Conservation (phyloP, 192 early-diverging fungal species). For the Entomortierella beljakovae region DNA sequence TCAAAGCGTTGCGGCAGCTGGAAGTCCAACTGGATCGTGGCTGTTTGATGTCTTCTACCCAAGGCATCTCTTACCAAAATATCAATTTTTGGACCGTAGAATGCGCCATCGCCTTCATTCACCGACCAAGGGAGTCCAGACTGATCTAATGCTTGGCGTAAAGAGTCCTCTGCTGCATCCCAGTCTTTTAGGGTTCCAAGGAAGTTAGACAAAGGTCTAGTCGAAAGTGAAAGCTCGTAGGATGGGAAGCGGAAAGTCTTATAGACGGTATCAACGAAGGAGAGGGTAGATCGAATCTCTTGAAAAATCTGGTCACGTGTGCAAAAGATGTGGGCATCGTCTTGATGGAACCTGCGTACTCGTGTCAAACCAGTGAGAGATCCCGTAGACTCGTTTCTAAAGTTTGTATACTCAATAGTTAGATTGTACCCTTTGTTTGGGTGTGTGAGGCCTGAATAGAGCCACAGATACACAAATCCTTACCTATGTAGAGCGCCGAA, state of each 20-base stretch:
- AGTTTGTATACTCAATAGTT: background rate
- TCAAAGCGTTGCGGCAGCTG: conserved; percentile 90
- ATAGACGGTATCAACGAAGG: conserved; percentile 85
- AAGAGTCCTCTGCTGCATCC: conserved; percentile 80
- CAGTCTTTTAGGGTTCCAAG: conserved; percentile 84
- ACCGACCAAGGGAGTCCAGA: conserved; percentile 73
- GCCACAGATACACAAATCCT: background rate
- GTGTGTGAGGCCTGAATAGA: background rate
- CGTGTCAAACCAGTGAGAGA: conserved; percentile 91
- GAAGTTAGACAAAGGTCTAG: conserved; percentile 76
- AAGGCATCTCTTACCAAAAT: conserved; percentile 85
- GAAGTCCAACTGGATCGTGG: conserved; percentile 96
- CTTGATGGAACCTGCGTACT: conserved; percentile 96
- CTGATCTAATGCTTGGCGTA: conserved; percentile 75
- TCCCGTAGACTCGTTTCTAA: conserved; percentile 91
- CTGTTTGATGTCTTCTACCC: conserved; percentile 90
- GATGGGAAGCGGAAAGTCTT: conserved; percentile 79
- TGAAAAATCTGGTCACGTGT: conserved; percentile 77
- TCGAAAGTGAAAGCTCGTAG: conserved; percentile 86
- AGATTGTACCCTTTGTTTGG: background rate
- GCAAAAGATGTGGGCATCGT: conserved; percentile 98
- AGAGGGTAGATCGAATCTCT: conserved; percentile 85
- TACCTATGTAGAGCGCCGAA: conserved; percentile 95
- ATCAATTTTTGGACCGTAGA: conserved; percentile 98
- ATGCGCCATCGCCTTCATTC: conserved; percentile 92